Evolutionary conservation across 352 stramenopile genomes (phyloP), one percentile per base, ranked within the genome.

Genomic region (Phytophthora capsici): DNA sequence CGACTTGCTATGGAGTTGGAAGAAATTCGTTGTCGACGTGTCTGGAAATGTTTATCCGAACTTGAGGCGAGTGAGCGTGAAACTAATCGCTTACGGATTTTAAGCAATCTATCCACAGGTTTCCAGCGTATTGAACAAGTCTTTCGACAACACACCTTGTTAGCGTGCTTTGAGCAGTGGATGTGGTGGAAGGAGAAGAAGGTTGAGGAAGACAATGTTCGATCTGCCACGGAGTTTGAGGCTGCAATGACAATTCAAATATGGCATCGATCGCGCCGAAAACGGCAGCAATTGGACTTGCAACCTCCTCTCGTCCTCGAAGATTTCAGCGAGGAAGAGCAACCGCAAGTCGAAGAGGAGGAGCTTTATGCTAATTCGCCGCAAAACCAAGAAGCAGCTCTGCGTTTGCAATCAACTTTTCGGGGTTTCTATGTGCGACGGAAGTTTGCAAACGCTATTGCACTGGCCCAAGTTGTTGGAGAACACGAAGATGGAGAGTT

Each of bases 321-420:
- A 61, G 52, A 73, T 52, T 44, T 65, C 26, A 73, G 51, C 25
- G 63, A 72, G 30, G 55, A 62, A 47, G 49, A 66, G 28, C 22
- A 53, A 10, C 60, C 41, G 4, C 51, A 62, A 53, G 16, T 44
- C 20, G 49, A 58, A 22, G 47, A 66, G 1, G 51, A 62, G 20
- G n/a, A 53, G n/a, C 9, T 32, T 8, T 25, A 43, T 25, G 20
- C n/a, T 17, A 38, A 57, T n/a, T 59, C 38, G 14, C 2, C 23
- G 3, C 40, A 32, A 30, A 66, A n/a, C 37, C 66, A 66, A 3
- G 47, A 67, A 12, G 84, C 84, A 3, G 84, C 80, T 10, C 75
- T 64, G 38, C 51, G 78, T 12, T 67, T 93, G 14, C 84, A 93
- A 60, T 91, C 84, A 3, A 80, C 75, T n/a, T 91, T 86, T 47